Percentiles rank a stretch among this genome's conserved stretches.
These are phyloP conservation scores for Metroxylon sagu DNA, from an alignment of 176 grass and related monocot genomes.

Conservation along the genomic window DNA sequence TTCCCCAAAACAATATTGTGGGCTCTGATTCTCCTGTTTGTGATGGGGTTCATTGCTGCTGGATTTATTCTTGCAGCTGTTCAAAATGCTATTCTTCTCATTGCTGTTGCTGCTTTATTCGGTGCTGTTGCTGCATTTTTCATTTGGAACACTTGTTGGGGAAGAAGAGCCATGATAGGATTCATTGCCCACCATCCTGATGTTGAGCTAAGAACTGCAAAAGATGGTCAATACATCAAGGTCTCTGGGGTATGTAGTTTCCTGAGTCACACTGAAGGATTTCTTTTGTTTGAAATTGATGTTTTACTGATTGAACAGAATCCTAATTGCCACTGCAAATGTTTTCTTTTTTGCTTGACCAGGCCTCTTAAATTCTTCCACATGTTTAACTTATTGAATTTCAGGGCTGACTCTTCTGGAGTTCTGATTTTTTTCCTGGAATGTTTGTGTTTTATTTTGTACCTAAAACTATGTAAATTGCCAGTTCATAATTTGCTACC, in stretches of 20 bases:
- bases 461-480: too few species aligned
- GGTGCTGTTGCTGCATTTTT: not conserved
- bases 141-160: constrained; percentile 13
- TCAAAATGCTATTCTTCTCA: constrained; percentile 12
- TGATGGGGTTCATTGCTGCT: constrained; percentile 18
- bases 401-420: too few species aligned
- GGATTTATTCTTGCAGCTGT: constrained; percentile 19
- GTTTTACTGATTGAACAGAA: too few species aligned
- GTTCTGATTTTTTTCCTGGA: too few species aligned
- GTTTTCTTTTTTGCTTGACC: too few species aligned
- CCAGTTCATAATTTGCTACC: too few species aligned
- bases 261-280: not conserved
- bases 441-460: too few species aligned
- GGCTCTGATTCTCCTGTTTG: constrained; percentile 12
- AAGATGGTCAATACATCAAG: constrained; percentile 16
- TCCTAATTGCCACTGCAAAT: too few species aligned
- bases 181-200: constrained; percentile 9
- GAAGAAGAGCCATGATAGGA: not conserved
- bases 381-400: too few species aligned
- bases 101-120: constrained; percentile 8
- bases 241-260: constrained; percentile 9
- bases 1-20: constrained; percentile 11
- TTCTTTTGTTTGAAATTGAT: too few species aligned
- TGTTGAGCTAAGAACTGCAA: constrained; percentile 13
- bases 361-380: too few species aligned